Conservation (phyloP, 495 filamentous ascomycete species). For the Gamarada debralockiae region DNA sequence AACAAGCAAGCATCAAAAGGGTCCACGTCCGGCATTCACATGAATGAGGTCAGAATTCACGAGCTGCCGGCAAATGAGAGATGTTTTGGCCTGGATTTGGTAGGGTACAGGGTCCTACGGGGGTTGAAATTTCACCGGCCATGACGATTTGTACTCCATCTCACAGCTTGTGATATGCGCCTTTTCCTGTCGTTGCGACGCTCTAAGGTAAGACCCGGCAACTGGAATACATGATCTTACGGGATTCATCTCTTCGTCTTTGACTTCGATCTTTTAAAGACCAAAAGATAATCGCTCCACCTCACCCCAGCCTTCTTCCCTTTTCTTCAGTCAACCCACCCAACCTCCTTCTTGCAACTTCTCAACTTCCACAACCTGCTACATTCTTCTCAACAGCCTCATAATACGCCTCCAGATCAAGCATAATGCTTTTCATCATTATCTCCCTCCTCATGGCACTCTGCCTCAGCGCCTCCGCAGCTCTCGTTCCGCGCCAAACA, state of each 20-base stretch:
- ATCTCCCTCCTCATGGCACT: slow-evolving; percentile 6
- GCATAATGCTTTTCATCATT: slow-evolving; percentile 2
- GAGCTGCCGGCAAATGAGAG: no score
- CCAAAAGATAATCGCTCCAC: no score
- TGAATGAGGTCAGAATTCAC: neutral
- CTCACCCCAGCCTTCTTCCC: no score
- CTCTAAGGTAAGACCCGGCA: no score
- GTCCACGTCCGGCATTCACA: neutral
- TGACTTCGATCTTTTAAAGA: no score
- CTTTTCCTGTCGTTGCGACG: no score
- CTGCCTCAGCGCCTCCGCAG: slow-evolving; percentile 4
- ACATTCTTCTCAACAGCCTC: no score
- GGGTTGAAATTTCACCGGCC: neutral
- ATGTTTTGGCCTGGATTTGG: no score
- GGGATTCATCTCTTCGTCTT: no score
- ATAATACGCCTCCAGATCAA: no score
- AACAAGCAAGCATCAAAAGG: neutral
- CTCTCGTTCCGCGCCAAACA: neutral
- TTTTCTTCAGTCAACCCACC: neutral
- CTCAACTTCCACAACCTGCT: neutral
- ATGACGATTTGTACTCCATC: neutral
- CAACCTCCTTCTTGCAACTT: neutral
- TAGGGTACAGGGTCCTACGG: neutral
- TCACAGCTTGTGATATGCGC: no score
- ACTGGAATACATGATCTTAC: no score